Base-by-base conservation (phyloP, 1,139 yeast genomes). In the Candida gigantensis region DNA sequence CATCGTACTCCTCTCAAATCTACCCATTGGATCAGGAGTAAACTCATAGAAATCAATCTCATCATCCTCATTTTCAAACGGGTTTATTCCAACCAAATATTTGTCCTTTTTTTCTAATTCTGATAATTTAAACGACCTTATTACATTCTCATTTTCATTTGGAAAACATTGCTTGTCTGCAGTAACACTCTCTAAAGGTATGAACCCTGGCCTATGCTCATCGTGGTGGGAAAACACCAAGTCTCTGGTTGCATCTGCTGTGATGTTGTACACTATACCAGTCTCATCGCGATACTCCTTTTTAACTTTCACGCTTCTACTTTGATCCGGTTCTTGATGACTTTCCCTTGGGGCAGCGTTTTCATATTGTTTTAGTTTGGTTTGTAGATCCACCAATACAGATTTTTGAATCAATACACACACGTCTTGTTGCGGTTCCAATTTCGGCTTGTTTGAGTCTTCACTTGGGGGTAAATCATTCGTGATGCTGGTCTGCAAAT, bases 31-130 rank as follows among this genome's bases (percentile, higher is more conserved):
- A 24, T 72, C 55, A 0, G 77, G 62, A 9, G n/a, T 9, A 9
- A 9, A n/a, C n/a, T 23, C 13, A 23, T 23, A 12, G 62, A 52
- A 41, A 17, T 28, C 35, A 40, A 30, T 26, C 15, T 62, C 65
- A 8, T 68, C 67, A 18, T 59, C 67, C 46, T 61, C 68, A 35
- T 74, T 65, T 39, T 70, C 61, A 33, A 72, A 58, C 2, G 66
- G 66, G 34, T 60, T 58, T 5, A 52, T 30, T 4, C 59, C 58
- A 19, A 42, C 17, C 11, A 35, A 14, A 24, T 23, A 43, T n/a
- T n/a, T n/a, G n/a, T n/a, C n/a, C 9, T 29, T 19, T 4, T 42
- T 42, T n/a, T 27, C 21, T 12, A 43, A 17, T 24, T 40, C 37
- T 6, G 41, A 32, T 6, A 45, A 15, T n/a, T 28, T 34, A 4